Evolutionary conservation across 169 alveolate species (phyloP).

Genomic region (Eimeria tenella): DNA sequence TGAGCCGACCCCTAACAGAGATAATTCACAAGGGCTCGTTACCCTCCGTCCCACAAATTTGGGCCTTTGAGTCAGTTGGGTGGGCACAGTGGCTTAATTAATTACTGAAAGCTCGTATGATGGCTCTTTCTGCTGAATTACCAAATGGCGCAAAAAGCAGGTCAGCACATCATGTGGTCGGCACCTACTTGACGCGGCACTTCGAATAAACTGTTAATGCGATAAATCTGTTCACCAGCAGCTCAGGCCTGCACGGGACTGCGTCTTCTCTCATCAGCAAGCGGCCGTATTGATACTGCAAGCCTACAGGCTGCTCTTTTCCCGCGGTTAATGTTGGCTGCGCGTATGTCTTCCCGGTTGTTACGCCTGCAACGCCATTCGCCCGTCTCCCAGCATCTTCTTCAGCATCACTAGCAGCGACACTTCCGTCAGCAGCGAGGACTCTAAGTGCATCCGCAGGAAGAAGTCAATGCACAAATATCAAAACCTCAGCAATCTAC

Average conservation of each 20-base stretch:
- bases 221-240: not conserved
- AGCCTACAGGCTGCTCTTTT: not conserved
- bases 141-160: too few species aligned
- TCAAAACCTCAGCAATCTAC: too few species aligned
- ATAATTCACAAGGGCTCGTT: too few species aligned
- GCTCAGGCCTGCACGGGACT: slow-evolving; percentile 17
- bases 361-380: not conserved
- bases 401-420: not conserved
- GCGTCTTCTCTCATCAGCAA: slow-evolving; percentile 13
- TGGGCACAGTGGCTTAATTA: too few species aligned
- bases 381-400: not conserved
- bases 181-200: slow-evolving; percentile 13
- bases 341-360: not conserved
- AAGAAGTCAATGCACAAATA: not conserved
- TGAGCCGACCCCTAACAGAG: slow-evolving; percentile 12
- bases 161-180: too few species aligned
- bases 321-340: not conserved
- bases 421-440: slow-evolving; percentile 33
- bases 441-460: not conserved
- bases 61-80: too few species aligned
- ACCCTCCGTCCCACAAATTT: too few species aligned
- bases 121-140: too few species aligned
- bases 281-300: slow-evolving; percentile 33
- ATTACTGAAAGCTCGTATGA: too few species aligned
- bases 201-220: slow-evolving; percentile 19